Percentiles rank a stretch among this genome's conserved stretches.
These are phyloP conservation scores for Suillus discolor DNA, from an alignment of 768 basidiomycete genomes.

Conservation along the genomic window DNA sequence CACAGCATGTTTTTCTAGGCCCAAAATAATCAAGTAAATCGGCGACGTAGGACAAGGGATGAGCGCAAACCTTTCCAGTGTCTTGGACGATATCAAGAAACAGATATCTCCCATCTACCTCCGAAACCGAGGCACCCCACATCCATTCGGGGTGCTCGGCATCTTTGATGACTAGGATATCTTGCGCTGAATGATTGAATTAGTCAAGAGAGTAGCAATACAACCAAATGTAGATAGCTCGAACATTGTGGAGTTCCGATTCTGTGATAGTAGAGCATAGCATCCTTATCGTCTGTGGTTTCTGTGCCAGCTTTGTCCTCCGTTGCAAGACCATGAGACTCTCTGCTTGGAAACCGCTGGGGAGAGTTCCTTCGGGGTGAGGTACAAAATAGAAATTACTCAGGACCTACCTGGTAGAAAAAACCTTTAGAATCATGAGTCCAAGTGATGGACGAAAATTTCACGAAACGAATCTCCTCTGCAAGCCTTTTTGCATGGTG, in stretches of 20 bases:
- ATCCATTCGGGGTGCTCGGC: constrained; percentile 65
- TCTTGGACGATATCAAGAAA: constrained; percentile 57
- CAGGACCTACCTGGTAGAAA: constrained; percentile 66
- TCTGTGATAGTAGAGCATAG: constrained; percentile 77
- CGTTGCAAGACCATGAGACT: constrained; percentile 44
- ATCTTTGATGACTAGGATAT: constrained; percentile 68
- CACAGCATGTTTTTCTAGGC: constrained; percentile 73
- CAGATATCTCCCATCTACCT: constrained; percentile 66
- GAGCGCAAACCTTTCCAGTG: constrained; percentile 55
- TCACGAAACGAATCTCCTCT: constrained; percentile 75
- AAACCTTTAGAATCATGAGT: constrained; percentile 80
- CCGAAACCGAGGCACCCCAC: constrained; percentile 57
- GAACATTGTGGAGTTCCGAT: constrained; percentile 71
- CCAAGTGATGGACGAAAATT: constrained; percentile 76
- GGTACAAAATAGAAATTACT: background rate
- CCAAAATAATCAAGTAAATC: constrained; percentile 1
- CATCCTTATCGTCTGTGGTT: constrained; percentile 63
- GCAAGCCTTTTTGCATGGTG: constrained; percentile 54
- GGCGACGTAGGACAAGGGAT: constrained; percentile 5
- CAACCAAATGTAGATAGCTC: constrained; percentile 19
- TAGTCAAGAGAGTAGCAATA: constrained; percentile 10
- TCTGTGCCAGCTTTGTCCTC: constrained; percentile 60
- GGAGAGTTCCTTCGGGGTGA: background rate
- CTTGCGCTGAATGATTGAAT: constrained; percentile 50
- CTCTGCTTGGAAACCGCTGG: constrained; percentile 59